Evolutionary conservation across 805 yeast genomes (phyloP), one percentile per base, ranked within the genome.

Genomic region (Candida pini): DNA sequence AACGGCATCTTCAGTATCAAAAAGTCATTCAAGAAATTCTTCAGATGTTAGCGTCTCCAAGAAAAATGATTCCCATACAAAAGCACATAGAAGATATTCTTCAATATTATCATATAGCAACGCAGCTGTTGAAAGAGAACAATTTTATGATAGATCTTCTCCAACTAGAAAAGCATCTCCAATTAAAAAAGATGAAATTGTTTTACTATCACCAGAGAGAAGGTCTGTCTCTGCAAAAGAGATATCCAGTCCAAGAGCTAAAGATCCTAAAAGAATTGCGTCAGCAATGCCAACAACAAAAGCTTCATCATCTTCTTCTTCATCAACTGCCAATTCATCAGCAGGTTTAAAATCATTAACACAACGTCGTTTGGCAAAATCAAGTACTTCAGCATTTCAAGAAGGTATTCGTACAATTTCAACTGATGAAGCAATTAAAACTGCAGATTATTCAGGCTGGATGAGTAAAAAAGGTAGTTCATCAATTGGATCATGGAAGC

Each of bases 401-500:
- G 98, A 92, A 61, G 98, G 98, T 6, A 83, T 92, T 28, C 70
- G 87, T 47, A 68, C 62, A 14, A 69, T 85, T 12, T 69, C 82
- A 0, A 95, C 96, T 0, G 77, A 74, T 41, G 83, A 85, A 29
- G 81, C 97, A 0, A 74, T 83, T 31, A 76, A 76, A 46, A 64
- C 81, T 6, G 86, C 97, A 0, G 82, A 71, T 35, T 76, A 68
- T 48, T 78, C 86, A 31, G 99, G 99, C 2, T 92, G 97, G 96
- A 86, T 92, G 96, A 77, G 88, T 34, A 92, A 92, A 59, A 79
- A 84, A 45, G 95, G 96, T 17, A 84, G 81, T 39, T 71, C 81
- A 39, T 75, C 94, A 4, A 76, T 83, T 49, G 86, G 89, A n/a
- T 76, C 87, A 13, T 92, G 98, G 97, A 82, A 89, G 49, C 80